Percentiles rank a stretch among this genome's conserved stretches.
These are phyloP conservation scores for Phytophthora sansomeana DNA, from an alignment of 352 stramenopile genomes.

Conservation along the genomic window DNA sequence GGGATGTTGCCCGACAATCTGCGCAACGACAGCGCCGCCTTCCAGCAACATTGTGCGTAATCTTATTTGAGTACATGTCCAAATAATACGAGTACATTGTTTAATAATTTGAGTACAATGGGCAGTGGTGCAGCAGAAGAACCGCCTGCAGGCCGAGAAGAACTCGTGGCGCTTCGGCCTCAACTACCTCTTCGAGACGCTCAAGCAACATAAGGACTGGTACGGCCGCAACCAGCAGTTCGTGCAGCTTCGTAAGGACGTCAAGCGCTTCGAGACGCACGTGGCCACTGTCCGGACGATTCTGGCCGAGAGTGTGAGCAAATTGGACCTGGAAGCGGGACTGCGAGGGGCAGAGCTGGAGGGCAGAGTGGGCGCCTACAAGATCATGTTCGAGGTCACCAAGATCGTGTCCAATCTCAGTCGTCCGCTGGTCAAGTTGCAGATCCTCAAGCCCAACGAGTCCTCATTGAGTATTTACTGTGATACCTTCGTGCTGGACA, in stretches of 20 bases:
- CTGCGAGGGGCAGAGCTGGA: constrained; percentile 87
- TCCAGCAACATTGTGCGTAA: constrained; percentile 72
- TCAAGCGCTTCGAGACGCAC: constrained; percentile 81
- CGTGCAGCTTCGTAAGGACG: constrained; percentile 87
- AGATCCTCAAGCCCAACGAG: constrained; percentile 89
- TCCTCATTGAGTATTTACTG: constrained; percentile 89
- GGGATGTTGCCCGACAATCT: constrained; percentile 87
- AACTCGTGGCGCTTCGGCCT: constrained; percentile 90
- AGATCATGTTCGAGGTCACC: constrained; percentile 91
- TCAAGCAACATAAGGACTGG: constrained; percentile 92
- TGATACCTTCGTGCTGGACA: constrained; percentile 90
- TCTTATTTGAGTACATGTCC: constrained; percentile 20
- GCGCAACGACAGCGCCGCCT: constrained; percentile 78
- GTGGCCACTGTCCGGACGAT: constrained; percentile 74
- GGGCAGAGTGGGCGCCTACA: constrained; percentile 86
- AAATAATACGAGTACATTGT: constrained; percentile 8
- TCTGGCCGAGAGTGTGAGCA: constrained; percentile 84
- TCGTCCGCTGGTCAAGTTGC: constrained; percentile 84
- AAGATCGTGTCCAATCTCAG: constrained; percentile 89
- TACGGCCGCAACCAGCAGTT: constrained; percentile 91
- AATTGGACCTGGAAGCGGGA: constrained; percentile 83
- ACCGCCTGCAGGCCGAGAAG: constrained; percentile 79
- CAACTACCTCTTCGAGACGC: constrained; percentile 91
- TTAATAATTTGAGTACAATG: constrained; percentile 1
- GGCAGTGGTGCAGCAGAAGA: constrained; percentile 79